Evolutionary conservation across 345 rosid genomes (phyloP).

Genomic region (Camelina sativa): DNA sequence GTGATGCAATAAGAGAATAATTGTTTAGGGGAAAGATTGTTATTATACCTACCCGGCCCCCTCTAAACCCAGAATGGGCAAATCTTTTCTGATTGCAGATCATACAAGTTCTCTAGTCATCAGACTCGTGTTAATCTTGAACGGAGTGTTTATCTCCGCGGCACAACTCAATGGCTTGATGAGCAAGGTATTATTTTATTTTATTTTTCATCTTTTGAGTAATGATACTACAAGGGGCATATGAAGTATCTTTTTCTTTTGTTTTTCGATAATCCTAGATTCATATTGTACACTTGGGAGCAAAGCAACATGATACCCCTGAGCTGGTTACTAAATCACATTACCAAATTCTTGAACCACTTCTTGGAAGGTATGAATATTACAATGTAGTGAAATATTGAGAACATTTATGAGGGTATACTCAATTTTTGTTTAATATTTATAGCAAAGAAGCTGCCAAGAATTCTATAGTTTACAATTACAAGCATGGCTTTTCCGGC

Average conservation of each 20-base stretch:
- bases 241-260: background rate
- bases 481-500: conserved; percentile 56
- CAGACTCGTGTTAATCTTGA: conserved; percentile 26
- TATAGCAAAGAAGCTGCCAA: conserved; percentile 50
- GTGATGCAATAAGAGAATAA: conserved; percentile 16
- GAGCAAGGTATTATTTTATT: conserved; percentile 22
- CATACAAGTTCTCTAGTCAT: conserved; percentile 32
- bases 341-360: conserved; percentile 58
- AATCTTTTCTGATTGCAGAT: conserved; percentile 17
- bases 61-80: background rate
- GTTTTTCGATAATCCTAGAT: conserved; percentile 40
- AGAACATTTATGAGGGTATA: background rate
- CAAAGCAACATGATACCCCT: conserved; percentile 53
- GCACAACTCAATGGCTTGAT: conserved; percentile 9
- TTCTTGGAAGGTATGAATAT: conserved; percentile 43
- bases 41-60: too few relatives aligned
- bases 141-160: conserved; percentile 11
- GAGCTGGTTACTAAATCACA: conserved; percentile 54
- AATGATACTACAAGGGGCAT: background rate
- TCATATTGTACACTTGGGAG: conserved; percentile 69
- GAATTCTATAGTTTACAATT: conserved; percentile 55
- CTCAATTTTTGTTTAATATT: conserved; percentile 8
- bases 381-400: background rate
- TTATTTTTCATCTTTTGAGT: background rate
- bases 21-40: conserved; percentile 1